A percentile compares a stretch with the other conserved stretches of the same genome.
Evolutionary conservation across 331 rosid genomes (phyloP).

Genomic region (Pyrus hybrid): DNA sequence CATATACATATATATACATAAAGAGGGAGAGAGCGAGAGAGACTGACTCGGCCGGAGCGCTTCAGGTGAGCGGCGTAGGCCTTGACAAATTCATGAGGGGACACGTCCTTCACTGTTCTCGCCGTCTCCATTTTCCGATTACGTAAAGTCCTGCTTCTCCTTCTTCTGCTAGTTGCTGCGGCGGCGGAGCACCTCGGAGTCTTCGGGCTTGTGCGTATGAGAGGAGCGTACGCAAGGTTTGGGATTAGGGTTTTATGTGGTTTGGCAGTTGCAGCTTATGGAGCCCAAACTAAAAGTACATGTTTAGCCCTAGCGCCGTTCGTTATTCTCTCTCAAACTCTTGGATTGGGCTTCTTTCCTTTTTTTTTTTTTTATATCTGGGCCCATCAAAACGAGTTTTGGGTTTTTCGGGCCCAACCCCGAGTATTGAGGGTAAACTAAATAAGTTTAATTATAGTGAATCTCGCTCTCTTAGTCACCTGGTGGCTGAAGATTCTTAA

Average conservation of each 20-base stretch:
- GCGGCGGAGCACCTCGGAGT: neutral
- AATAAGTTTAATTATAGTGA: no score
- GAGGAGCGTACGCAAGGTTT: neutral
- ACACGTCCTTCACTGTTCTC: constrained; percentile 73
- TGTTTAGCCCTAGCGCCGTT: neutral
- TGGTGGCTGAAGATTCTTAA: no score
- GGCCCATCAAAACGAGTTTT: neutral
- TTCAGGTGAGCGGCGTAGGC: constrained; percentile 77
- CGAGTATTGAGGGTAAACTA: neutral
- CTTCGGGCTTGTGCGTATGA: neutral
- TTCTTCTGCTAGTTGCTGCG: neutral
- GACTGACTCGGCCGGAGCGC: constrained; percentile 68
- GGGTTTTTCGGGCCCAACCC: neutral
- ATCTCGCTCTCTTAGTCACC: no score
- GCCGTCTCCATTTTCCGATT: constrained; percentile 48
- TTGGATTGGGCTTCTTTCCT: neutral
- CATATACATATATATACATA: neutral
- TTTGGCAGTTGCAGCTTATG: neutral
- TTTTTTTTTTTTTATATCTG: no score
- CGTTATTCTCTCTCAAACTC: neutral
- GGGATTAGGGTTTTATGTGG: constrained; percentile 2
- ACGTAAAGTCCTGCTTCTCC: neutral
- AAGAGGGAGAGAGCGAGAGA: neutral
- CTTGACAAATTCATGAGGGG: constrained; percentile 80
- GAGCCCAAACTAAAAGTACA: neutral